A percentile compares a stretch with the other conserved stretches of the same genome.
Evolutionary conservation across 1,284 basidiomycete species (phyloP).

Genomic region (Pseudozyma hubeiensis): DNA sequence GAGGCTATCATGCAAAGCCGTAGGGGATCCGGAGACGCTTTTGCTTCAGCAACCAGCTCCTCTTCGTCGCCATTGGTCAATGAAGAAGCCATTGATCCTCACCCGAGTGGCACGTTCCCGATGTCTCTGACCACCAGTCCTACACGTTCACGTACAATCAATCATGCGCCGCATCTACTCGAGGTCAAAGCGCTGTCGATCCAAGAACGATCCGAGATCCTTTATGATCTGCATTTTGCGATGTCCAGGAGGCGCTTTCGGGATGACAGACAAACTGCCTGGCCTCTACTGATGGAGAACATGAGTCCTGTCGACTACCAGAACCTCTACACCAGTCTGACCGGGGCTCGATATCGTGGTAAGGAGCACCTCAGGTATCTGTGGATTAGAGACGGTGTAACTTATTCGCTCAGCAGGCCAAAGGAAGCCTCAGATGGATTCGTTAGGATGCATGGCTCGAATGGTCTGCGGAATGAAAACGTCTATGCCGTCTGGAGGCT

Average conservation of each 20-base stretch:
- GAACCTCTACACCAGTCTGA: neutral
- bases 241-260: neutral
- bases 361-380: neutral
- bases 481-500: constrained; percentile 5
- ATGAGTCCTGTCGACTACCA: neutral
- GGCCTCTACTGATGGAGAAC: constrained; percentile 1
- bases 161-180: too few relatives aligned
- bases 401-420: neutral
- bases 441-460: neutral
- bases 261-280: neutral
- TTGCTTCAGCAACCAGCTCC: too few relatives aligned
- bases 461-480: neutral
- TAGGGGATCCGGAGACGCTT: too few relatives aligned
- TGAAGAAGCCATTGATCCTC: too few relatives aligned
- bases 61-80: too few relatives aligned
- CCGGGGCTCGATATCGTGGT: neutral
- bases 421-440: neutral
- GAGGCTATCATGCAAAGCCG: too few relatives aligned
- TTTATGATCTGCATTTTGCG: neutral
- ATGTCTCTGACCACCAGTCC: too few relatives aligned
- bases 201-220: neutral
- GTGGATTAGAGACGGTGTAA: neutral
- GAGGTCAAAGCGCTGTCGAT: too few relatives aligned
- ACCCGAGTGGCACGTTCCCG: too few relatives aligned
- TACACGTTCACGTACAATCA: too few relatives aligned